Base-by-base conservation (phyloP, 2,329 filamentous ascomycete species). In the Penicillium hordei region DNA sequence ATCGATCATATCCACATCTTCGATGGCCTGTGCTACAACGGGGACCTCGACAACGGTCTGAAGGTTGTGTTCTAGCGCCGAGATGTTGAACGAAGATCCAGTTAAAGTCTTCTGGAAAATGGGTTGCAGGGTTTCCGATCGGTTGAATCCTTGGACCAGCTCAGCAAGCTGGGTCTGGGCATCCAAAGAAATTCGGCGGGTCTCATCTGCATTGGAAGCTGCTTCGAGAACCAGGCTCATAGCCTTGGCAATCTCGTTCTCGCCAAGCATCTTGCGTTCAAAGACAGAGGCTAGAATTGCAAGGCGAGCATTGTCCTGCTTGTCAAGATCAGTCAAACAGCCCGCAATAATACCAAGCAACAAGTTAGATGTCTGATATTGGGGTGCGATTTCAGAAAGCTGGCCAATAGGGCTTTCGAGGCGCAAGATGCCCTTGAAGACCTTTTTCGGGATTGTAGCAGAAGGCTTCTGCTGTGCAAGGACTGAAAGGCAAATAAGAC, bases 401-500 rank as follows among this genome's bases (percentile, higher is more conserved):
- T 72, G 65, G 31, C 68, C 56, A 42, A 74, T 58, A 2, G 69
- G 64, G 40, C 73, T 69, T 7, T 74, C 68, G 36, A 75, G 59
- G 17, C 72, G 71, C 49, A 72, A 60, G 31, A 79, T 65, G 23
- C 72, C 70, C 71, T 86, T 91, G 31, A 88, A 83, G 4, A 93
- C 86, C 60, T 85, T 84, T 67, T 82, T 83, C 0, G 90, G 88
- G 57, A 96, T 81, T 60, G 85, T 84, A 60, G 86, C 84, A 4
- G 86, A 83, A 3, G 86, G 86, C 70, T 90, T 87, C 73, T 92
- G 88, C 70, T 96, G 90, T 1, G 91, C 89, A 42, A 97, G 79
- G 21, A 96, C 86, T 4, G 90, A 87, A 52, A 97, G 77, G 69
- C 90, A 95, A 13, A 91, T 86, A 1, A 97, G 81, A 12, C 88